phyloP scores from a whole-genome alignment of 2,329 filamentous ascomycete species.

The Phialocephala subalpina region DNA sequence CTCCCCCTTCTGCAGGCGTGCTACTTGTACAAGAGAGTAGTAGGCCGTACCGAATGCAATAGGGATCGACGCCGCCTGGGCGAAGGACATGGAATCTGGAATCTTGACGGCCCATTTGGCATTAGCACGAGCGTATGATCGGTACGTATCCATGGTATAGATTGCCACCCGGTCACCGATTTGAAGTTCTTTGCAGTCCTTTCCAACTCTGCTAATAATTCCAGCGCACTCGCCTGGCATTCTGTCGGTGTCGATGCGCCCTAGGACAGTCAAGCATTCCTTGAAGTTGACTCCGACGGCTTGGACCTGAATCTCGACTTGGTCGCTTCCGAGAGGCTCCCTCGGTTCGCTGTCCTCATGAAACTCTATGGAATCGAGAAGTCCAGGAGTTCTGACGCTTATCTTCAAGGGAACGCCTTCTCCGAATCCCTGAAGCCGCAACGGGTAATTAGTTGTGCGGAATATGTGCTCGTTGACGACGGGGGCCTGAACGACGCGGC shows the following conservation, averaged over 20 bases:
- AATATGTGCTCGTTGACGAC: neutral
- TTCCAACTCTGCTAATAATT: constrained; percentile 39
- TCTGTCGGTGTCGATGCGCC: constrained; percentile 5
- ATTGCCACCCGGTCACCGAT: constrained; percentile 42
- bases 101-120: neutral
- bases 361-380: constrained; percentile 23
- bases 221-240: constrained; percentile 43
- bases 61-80: constrained; percentile 30
- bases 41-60: constrained; percentile 32
- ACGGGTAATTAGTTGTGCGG: neutral
- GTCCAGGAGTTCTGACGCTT: constrained; percentile 16
- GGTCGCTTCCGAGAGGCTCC: neutral
- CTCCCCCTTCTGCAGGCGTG: constrained; percentile 33
- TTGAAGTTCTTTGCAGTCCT: neutral
- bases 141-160: constrained; percentile 38
- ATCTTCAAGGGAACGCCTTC: constrained; percentile 12
- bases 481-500: neutral
- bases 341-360: constrained; percentile 33
- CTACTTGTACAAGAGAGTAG: constrained; percentile 29
- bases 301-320: constrained; percentile 25
- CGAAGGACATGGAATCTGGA: constrained; percentile 26
- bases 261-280: constrained; percentile 33
- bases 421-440: neutral
- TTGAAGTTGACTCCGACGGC: constrained; percentile 34
- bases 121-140: constrained; percentile 32